These are phyloP conservation scores for Stephanodiscus triporus DNA, from an alignment of 108 stramenopile species.

Conservation along the genomic window DNA sequence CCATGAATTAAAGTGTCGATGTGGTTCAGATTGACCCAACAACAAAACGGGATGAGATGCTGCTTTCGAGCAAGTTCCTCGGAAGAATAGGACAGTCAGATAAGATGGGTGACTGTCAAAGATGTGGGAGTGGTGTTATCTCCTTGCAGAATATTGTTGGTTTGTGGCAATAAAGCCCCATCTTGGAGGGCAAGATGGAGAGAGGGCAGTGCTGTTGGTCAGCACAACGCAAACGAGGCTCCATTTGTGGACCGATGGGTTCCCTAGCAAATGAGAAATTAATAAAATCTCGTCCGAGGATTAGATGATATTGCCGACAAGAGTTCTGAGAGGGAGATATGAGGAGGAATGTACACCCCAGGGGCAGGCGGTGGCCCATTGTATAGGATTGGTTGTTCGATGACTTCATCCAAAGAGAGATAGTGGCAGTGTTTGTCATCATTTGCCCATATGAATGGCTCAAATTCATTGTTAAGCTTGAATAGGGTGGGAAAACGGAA, in stretches of 20 bases:
- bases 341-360: too few species aligned
- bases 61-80: not conserved
- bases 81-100: not conserved
- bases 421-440: not conserved
- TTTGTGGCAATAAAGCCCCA: constrained; percentile 6
- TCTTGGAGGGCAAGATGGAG: not conserved
- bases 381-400: not conserved
- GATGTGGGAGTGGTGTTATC: not conserved
- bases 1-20: constrained; percentile 13
- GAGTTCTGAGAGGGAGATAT: not conserved
- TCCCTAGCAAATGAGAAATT: not conserved
- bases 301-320: not conserved
- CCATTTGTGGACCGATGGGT: not conserved
- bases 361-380: not conserved
- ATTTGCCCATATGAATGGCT: not conserved
- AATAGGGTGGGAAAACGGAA: too few species aligned
- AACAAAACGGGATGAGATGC: not conserved
- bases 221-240: not conserved
- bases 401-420: not conserved
- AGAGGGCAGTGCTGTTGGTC: not conserved
- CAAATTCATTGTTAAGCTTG: too few species aligned
- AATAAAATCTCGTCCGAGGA: not conserved
- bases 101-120: not conserved
- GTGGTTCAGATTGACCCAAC: constrained; percentile 7
- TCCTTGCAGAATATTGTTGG: constrained; percentile 7